Base-by-base conservation (phyloP, 1,139 yeast genomes). In the Geotrichum klebahnii region DNA sequence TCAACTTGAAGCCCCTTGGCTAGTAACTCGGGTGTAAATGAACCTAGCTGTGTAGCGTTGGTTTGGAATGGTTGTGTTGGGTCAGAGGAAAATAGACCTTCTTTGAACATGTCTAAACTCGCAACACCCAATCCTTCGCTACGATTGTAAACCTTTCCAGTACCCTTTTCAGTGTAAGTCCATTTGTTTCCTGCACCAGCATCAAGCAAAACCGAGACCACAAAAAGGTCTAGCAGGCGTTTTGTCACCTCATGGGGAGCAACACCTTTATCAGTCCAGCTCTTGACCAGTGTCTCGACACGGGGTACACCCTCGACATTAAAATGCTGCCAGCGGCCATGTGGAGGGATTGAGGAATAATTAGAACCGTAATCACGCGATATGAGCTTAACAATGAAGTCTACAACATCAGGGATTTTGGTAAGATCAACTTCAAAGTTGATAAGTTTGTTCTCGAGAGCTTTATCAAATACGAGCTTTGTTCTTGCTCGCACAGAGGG, bases 51-150 rank as follows among this genome's bases (percentile, higher is more conserved):
- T 17, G 26, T 16, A 0, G 77, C 79, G 55, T 74, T 72, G 20
- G 78, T 80, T 46, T 69, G 70, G 54, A 62, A 68, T 17, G 70
- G 70, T 29, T 42, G 48, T 3, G 53, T 53, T 1, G 61, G 50
- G 46, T 64, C 63, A 10, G 60, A 55, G 19, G 81, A 73, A 44
- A 79, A 71, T 17, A 56, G 57, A 0, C 84, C 84, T 8, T 63
- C 57, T n/a, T 63, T 64, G 60, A 79, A 80, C 76, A 79, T 70
- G 56, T 78, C 71, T 50, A 75, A 68, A 20, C 79, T 72, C 0
- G 81, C 83, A 38, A 79, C 74, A 2, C 83, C 84, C 48, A 79
- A 67, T 3, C 84, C 84, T 64, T 80, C 84, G 17, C 81, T 75
- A 60, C 84, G 71, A 28, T 63, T 62, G 51, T 63, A 63, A 3